Conservation (phyloP, 805 yeast species). For the Metschnikowia orientalis region DNA sequence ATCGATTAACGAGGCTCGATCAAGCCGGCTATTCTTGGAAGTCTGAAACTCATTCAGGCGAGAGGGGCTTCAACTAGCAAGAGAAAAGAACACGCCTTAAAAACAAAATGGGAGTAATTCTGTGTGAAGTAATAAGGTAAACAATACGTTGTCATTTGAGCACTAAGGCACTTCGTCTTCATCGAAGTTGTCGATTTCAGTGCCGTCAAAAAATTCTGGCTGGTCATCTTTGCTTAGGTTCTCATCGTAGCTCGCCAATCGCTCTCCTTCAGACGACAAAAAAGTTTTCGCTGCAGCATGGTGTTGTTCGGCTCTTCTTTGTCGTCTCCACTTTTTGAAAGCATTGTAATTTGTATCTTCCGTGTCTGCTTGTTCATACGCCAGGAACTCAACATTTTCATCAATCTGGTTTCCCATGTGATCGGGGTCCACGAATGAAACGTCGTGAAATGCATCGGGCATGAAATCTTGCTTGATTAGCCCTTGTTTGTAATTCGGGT, state of each 20-base stretch:
- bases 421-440: slow-evolving; percentile 48
- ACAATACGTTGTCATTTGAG: too few relatives aligned
- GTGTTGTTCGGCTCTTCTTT: not conserved
- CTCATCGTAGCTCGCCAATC: slow-evolving; percentile 25
- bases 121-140: too few relatives aligned
- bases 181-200: slow-evolving; percentile 20
- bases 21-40: too few relatives aligned
- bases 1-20: too few relatives aligned
- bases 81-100: too few relatives aligned
- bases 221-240: slow-evolving; percentile 34
- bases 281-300: not conserved
- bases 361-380: slow-evolving; percentile 7
- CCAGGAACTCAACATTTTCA: slow-evolving; percentile 10
- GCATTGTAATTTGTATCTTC: slow-evolving; percentile 13
- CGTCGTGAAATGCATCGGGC: slow-evolving; percentile 48
- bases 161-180: too few relatives aligned
- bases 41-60: too few relatives aligned
- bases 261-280: slow-evolving; percentile 12
- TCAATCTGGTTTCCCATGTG: slow-evolving; percentile 47
- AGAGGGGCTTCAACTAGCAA: not conserved
- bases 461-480: slow-evolving; percentile 68
- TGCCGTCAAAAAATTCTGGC: slow-evolving; percentile 37
- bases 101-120: too few relatives aligned
- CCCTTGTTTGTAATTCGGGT: slow-evolving; percentile 76
- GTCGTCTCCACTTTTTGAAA: slow-evolving; percentile 13